Evolutionary conservation across 306 rosid genomes (phyloP).

Genomic region (Cucumis sativus): Cucumber_9930_V3 NC_026659.2:5637001-5637500

Average conservation of each 20-base stretch:
- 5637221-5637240: neutral
- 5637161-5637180: neutral
- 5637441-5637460: neutral
- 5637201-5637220: neutral
- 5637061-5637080: too few species aligned
- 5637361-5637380: constrained; percentile 10
- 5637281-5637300: constrained; percentile 1
- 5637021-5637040: too few species aligned
- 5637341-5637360: neutral
- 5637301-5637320: constrained; percentile 11
- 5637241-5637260: neutral
- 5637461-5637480: neutral
- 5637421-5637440: neutral
- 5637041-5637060: too few species aligned
- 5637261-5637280: neutral
- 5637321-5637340: neutral
- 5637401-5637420: neutral
- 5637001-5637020: too few species aligned
- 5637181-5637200: neutral
- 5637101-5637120: neutral
- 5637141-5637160: neutral
- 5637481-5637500: neutral
- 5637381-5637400: constrained; percentile 8
- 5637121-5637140: neutral
- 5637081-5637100: too few species aligned